Evolutionary conservation across 1,284 basidiomycete genomes (phyloP).

Genomic region (Ceratobasidium sp.): DNA sequence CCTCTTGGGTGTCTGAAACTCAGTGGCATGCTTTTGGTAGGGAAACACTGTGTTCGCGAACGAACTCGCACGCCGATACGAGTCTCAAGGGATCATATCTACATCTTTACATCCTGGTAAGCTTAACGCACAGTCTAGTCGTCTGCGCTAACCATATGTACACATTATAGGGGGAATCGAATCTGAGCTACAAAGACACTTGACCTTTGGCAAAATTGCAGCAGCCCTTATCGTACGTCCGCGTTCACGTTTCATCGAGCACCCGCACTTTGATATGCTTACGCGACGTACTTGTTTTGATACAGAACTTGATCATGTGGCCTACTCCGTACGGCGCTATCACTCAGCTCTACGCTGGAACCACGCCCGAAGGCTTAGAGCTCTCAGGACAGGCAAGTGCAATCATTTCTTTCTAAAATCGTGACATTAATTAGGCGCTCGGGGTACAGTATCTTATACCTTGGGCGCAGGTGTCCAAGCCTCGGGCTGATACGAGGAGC

Average conservation of each 20-base stretch:
- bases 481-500: constrained; percentile 46
- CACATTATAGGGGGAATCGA: constrained; percentile 50
- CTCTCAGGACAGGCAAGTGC: constrained; percentile 37
- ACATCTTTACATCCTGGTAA: constrained; percentile 53
- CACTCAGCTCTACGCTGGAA: constrained; percentile 43
- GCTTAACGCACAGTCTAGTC: not conserved
- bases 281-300: not conserved
- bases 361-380: constrained; percentile 35
- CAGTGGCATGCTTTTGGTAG: constrained; percentile 41
- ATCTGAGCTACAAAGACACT: constrained; percentile 50
- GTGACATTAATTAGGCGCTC: not conserved
- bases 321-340: constrained; percentile 40
- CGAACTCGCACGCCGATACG: constrained; percentile 55
- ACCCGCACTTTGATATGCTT: not conserved
- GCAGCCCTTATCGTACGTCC: not conserved
- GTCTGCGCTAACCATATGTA: not conserved
- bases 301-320: constrained; percentile 34
- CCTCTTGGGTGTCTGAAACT: not conserved
- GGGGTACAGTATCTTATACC: constrained; percentile 33
- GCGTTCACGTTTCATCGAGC: not conserved
- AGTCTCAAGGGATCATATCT: constrained; percentile 55
- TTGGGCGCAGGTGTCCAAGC: constrained; percentile 8
- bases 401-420: too few species aligned
- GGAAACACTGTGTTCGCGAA: constrained; percentile 53
- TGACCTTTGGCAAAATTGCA: not conserved